Conservation (phyloP, 225 moss, liverwort and hornwort species). For the Marchantia polymorpha region DNA sequence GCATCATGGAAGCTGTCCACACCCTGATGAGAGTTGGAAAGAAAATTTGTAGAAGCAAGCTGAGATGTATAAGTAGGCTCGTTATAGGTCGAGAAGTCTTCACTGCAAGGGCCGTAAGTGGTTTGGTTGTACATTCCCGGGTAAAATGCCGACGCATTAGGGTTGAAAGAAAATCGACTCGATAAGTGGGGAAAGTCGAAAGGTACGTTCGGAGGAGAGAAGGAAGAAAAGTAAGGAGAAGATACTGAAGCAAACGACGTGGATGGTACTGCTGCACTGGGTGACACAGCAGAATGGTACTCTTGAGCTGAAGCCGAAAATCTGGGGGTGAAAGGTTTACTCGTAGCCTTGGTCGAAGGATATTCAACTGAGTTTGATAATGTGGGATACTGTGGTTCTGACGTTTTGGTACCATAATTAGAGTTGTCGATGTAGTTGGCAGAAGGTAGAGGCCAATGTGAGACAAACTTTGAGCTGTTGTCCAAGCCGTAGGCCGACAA, state of each 20-base stretch:
- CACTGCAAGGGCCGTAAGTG: constrained; percentile 30
- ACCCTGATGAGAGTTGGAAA: constrained; percentile 3
- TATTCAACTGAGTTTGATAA: constrained; percentile 17
- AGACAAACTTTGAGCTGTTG: constrained; percentile 16
- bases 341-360: constrained; percentile 17
- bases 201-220: constrained; percentile 27
- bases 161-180: constrained; percentile 34
- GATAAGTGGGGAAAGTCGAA: constrained; percentile 26
- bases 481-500: constrained; percentile 14
- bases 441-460: constrained; percentile 29
- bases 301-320: constrained; percentile 7
- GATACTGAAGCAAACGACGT: constrained; percentile 34
- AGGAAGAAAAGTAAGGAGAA: constrained; percentile 31
- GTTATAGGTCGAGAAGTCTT: constrained; percentile 22
- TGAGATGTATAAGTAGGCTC: constrained; percentile 33
- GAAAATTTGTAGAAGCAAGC: constrained; percentile 29
- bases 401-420: constrained; percentile 4
- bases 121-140: constrained; percentile 35
- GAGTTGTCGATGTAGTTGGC: constrained; percentile 8
- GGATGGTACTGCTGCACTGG: constrained; percentile 35
- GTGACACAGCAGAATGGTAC: constrained; percentile 6
- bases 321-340: constrained; percentile 9
- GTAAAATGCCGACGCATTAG: constrained; percentile 34
- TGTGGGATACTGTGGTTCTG: constrained; percentile 23
- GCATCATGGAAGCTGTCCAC: constrained; percentile 35